A percentile compares a stretch with the other conserved stretches of the same genome.
Conservation (phyloP, 1,139 yeast species). For the Candida pseudoviswanathii region DNA sequence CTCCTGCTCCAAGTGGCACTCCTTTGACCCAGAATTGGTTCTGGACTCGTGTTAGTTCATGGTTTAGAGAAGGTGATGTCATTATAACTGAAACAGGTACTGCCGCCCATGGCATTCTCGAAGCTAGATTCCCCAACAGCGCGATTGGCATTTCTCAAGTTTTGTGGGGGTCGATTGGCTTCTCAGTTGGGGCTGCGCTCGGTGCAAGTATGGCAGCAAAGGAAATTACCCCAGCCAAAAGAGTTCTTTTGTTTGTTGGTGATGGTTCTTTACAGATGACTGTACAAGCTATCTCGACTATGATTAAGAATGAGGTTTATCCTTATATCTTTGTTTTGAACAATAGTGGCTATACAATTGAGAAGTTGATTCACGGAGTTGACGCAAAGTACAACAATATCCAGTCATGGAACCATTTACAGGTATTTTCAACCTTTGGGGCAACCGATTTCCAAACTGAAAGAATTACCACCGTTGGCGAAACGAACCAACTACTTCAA, state of each 20-base stretch:
- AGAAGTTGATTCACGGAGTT: constrained; percentile 83
- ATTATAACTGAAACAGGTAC: constrained; percentile 89
- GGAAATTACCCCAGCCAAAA: constrained; percentile 66
- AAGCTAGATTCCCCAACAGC: constrained; percentile 74
- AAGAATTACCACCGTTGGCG: constrained; percentile 65
- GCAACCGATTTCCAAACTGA: constrained; percentile 60
- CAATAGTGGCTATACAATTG: constrained; percentile 89
- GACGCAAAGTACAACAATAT: constrained; percentile 76
- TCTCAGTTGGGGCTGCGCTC: constrained; percentile 78
- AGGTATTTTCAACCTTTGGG: constrained; percentile 69
- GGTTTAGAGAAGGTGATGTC: constrained; percentile 79
- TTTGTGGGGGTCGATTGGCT: constrained; percentile 90
- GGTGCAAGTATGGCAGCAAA: constrained; percentile 88
- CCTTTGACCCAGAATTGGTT: constrained; percentile 72
- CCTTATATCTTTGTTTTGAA: constrained; percentile 83
- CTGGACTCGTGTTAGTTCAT: constrained; percentile 75
- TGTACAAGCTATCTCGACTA: constrained; percentile 83
- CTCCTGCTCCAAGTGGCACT: constrained; percentile 29
- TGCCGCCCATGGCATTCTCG: constrained; percentile 83
- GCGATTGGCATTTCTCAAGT: constrained; percentile 84
- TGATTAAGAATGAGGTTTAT: constrained; percentile 76
- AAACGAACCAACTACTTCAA: constrained; percentile 59
- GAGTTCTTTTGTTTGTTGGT: constrained; percentile 84
- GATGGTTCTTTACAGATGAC: constrained; percentile 91
- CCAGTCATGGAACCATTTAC: constrained; percentile 80